Conservation (phyloP, 83 land plant genomes). For the Picea engelmannii region DNA sequence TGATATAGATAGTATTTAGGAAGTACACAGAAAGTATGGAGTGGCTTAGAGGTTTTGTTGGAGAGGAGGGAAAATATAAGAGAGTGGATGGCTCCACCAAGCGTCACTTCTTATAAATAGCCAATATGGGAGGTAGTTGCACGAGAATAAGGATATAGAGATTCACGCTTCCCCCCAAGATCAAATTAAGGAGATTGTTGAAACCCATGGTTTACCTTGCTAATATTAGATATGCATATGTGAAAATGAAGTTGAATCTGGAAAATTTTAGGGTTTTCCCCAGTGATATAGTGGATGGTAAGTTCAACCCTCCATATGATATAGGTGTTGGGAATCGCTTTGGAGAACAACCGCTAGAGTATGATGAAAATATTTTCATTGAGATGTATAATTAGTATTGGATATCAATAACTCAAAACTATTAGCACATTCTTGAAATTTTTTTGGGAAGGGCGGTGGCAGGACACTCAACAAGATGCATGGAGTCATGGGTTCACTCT, state of each 20-base stretch:
- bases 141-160: slow-evolving; percentile 13
- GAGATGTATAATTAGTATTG: no score
- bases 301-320: no score
- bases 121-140: not conserved
- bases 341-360: no score
- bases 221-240: slow-evolving; percentile 26
- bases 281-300: not conserved
- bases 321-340: no score
- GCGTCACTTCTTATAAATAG: not conserved
- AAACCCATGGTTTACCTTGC: slow-evolving; percentile 10
- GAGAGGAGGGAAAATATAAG: not conserved
- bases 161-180: slow-evolving; percentile 12
- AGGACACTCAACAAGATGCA: no score
- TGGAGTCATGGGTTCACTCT: no score
- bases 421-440: no score
- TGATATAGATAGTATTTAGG: no score
- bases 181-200: not conserved
- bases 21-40: no score
- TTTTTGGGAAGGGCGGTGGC: no score
- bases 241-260: slow-evolving; percentile 19
- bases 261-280: not conserved
- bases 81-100: not conserved
- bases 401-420: no score
- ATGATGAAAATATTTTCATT: no score
- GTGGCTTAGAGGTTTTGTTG: not conserved